Evolutionary conservation across 106 monocot species (phyloP), one percentile per base, ranked within the genome.

Genomic region (Platanthera zijinensis): DNA sequence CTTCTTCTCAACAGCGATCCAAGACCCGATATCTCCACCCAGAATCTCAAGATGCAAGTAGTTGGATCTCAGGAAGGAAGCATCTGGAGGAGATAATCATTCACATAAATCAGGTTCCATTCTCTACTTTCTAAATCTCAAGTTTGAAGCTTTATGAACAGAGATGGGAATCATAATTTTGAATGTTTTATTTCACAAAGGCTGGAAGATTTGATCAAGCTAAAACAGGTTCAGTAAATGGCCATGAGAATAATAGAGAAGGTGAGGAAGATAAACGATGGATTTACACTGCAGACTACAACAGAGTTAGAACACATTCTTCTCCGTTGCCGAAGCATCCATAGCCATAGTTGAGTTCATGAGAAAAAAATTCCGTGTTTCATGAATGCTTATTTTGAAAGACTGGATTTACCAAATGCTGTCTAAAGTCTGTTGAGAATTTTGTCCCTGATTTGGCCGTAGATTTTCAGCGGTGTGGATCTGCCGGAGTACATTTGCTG

Each of bases 251-350:
- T 5, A 64, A 21, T 19, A 21, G 18, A 3, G 59, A 64, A 2
- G 64, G 48, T 0, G 47, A 12, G 21, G 78, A 74, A 3, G 78
- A 10, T 30, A 32, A 81, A 47, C 52, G 52, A 13, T 48, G 74
- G 17, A 61, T 85, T 21, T 75, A 71, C 75, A 70, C 51, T 78
- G 81, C 78, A 13, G 81, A 85, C 50, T 85, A 85, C 54, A 81
- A 48, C 46, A 73, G 78, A 74, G 81, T 81, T 12, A 74, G 11
- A 39, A 85, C 85, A 0, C 85, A 85, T 73, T 80, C 81, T 74
- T 81, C 81, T 75, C 78, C 78, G 18, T 56, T 74, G 30, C 81
- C 85, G 28, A 81, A 61, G 50, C 81, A 85, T 48, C 85, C 85
- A 8, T 28, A 68, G 17, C 74, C 77, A 74, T 84, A 59, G 59